phyloP scores from a whole-genome alignment of 176 grass and related monocot genomes.

The Rhipidocladum racemiflorum region DNA sequence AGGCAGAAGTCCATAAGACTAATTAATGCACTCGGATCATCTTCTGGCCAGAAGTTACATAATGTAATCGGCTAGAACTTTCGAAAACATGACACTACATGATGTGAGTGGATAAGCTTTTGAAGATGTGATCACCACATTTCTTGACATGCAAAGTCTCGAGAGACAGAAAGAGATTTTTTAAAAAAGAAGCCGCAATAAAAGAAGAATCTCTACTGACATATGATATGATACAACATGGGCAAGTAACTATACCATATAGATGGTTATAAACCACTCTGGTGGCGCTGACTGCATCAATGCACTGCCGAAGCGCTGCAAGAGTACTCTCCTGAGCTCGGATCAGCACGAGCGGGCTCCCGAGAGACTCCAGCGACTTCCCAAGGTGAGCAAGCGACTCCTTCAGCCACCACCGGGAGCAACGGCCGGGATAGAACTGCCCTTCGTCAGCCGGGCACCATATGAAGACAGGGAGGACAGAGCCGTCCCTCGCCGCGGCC shows the following conservation, averaged over 20 bases:
- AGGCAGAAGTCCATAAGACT: neutral
- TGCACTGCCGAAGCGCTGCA: conserved; percentile 60
- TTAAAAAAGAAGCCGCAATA: neutral
- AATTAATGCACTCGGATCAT: neutral
- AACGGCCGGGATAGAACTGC: conserved; percentile 70
- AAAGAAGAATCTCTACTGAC: neutral
- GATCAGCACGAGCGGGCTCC: conserved; percentile 67
- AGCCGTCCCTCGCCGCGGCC: conserved; percentile 48
- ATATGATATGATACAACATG: neutral
- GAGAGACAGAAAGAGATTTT: neutral
- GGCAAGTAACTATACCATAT: conserved; percentile 52
- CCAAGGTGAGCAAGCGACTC: conserved; percentile 68
- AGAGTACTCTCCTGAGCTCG: conserved; percentile 57
- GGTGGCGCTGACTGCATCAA: conserved; percentile 49
- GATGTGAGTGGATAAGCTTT: neutral
- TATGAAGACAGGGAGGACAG: conserved; percentile 75
- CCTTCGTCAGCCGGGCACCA: conserved; percentile 79
- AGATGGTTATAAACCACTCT: conserved; percentile 84
- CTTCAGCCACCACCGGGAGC: conserved; percentile 95
- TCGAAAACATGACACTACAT: neutral
- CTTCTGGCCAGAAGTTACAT: neutral
- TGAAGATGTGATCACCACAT: neutral
- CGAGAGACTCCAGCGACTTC: conserved; percentile 60
- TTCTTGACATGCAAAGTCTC: neutral
- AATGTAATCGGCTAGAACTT: neutral